Percentiles rank a stretch among this genome's conserved stretches.
These are phyloP conservation scores for Sporothrix euskadiensis DNA, from an alignment of 2,329 filamentous ascomycete genomes.

Conservation along the genomic window DNA sequence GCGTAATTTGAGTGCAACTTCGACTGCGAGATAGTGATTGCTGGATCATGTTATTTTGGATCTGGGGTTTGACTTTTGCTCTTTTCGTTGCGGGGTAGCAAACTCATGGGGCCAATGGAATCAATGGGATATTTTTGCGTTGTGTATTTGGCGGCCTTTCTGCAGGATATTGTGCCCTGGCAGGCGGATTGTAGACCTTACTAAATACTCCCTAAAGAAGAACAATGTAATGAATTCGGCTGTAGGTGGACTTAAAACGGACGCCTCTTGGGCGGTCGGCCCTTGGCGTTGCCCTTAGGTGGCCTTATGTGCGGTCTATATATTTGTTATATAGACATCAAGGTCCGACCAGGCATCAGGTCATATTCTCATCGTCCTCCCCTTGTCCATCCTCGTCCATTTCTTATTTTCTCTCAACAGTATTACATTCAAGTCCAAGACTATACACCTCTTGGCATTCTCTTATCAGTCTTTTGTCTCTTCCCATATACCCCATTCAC, in stretches of 20 bases:
- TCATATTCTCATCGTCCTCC: no score
- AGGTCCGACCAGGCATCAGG: no score
- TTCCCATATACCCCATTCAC: neutral
- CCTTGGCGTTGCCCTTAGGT: neutral
- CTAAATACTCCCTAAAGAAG: neutral
- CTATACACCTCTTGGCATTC: no score
- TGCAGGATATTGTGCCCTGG: neutral
- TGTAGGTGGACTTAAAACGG: neutral
- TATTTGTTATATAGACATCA: no score
- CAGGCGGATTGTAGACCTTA: neutral
- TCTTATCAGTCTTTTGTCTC: neutral
- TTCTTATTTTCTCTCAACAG: no score
- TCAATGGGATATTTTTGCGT: neutral
- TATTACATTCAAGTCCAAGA: no score
- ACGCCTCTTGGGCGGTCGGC: neutral
- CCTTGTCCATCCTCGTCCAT: no score
- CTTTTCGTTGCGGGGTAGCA: neutral
- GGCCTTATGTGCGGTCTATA: neutral
- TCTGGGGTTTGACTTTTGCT: neutral
- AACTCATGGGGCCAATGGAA: neutral
- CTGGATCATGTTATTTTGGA: neutral
- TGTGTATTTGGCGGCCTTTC: neutral
- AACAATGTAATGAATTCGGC: neutral
- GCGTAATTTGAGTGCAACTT: neutral
- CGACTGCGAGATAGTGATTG: neutral